Conservation (phyloP, 108 stramenopile species). For the Cyclotella choctawhatcheeana region DNA sequence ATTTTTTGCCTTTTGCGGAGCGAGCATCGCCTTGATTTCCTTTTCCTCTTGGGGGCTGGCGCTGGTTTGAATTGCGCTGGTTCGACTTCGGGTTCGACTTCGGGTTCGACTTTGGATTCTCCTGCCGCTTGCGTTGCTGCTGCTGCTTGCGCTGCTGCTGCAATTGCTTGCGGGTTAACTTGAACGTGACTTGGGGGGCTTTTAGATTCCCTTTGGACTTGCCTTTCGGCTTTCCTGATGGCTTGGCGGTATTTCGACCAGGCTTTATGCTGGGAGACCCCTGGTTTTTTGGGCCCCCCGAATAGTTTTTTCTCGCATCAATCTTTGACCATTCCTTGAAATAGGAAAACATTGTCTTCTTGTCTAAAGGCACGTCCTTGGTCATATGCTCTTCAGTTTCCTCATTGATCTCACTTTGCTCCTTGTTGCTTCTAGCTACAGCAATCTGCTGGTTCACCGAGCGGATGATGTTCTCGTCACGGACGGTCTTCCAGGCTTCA, state of each 20-base stretch:
- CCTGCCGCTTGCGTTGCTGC: background rate
- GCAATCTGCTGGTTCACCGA: background rate
- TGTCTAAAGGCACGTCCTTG: background rate
- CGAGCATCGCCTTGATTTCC: background rate
- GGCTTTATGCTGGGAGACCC: background rate
- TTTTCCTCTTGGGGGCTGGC: no score
- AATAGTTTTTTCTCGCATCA: constrained; percentile 3
- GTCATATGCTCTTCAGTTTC: background rate
- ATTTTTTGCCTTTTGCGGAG: background rate
- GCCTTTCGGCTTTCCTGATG: background rate
- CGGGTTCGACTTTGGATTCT: background rate
- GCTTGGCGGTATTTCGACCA: constrained; percentile 1
- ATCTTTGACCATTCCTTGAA: background rate
- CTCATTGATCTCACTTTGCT: background rate
- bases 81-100: background rate
- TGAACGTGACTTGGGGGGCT: background rate
- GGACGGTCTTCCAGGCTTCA: background rate
- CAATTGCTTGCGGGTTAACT: background rate
- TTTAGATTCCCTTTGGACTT: background rate
- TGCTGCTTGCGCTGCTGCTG: background rate
- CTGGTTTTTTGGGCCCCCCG: background rate
- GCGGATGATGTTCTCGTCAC: background rate
- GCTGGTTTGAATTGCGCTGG: background rate
- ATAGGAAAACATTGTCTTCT: background rate
- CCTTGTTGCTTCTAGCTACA: background rate